A percentile compares a stretch with the other conserved stretches of the same genome.
phyloP scores from a whole-genome alignment of 352 stramenopile species.

The Aphanomyces invadans region DNA sequence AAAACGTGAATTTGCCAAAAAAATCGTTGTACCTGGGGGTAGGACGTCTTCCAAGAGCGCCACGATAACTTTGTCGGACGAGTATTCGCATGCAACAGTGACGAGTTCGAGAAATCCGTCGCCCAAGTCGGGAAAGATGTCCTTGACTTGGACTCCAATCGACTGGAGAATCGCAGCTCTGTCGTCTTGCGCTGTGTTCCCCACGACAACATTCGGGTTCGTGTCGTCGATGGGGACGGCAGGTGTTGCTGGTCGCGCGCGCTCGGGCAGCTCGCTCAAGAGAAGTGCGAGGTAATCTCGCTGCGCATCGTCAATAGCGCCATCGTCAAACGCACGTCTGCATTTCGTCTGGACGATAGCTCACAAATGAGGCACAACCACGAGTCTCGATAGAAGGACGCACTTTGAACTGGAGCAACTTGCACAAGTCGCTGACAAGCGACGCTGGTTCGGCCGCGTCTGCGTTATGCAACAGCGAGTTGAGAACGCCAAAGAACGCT shows the following conservation, averaged over 20 bases:
- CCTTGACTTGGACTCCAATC: constrained; percentile 46
- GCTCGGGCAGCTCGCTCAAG: constrained; percentile 47
- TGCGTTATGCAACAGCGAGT: constrained; percentile 52
- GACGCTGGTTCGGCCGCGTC: constrained; percentile 50
- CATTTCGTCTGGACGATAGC: constrained; percentile 36
- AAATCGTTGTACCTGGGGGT: not conserved
- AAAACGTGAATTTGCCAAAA: too few species aligned
- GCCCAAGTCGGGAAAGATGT: constrained; percentile 52
- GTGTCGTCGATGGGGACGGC: constrained; percentile 23
- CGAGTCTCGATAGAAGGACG: constrained; percentile 2
- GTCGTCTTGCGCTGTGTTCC: constrained; percentile 8
- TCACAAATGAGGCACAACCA: too few species aligned
- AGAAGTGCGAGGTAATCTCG: constrained; percentile 69
- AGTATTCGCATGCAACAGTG: constrained; percentile 35
- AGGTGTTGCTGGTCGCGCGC: constrained; percentile 27
- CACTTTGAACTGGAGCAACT: constrained; percentile 51
- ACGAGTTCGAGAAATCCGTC: constrained; percentile 58
- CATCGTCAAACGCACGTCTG: constrained; percentile 39
- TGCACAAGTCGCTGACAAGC: constrained; percentile 65
- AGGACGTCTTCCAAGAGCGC: constrained; percentile 39
- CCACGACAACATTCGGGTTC: constrained; percentile 1
- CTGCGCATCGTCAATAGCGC: constrained; percentile 47
- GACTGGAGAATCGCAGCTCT: constrained; percentile 25
- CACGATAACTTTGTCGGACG: constrained; percentile 52
- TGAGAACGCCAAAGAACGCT: constrained; percentile 45